Base-by-base conservation (phyloP, 2,329 filamentous ascomycete species). In the Corynespora cassiicola region DNA sequence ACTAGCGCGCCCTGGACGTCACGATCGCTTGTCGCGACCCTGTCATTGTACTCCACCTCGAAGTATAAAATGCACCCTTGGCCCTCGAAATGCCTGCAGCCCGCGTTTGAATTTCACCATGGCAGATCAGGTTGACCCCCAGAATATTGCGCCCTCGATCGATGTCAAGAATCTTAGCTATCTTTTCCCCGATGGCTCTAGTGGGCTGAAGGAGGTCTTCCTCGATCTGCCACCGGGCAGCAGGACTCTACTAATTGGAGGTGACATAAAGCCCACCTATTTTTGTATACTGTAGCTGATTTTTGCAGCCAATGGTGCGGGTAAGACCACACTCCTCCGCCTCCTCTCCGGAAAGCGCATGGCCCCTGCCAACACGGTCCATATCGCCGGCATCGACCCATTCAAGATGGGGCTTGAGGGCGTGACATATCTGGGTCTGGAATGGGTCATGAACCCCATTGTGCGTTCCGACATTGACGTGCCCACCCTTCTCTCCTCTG, bases 401-500 rank as follows among this genome's bases (percentile, higher is more conserved):
- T 99, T 99, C 81, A 87, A 89, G 68, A 81, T 90, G 22, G 84
- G 86, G 8, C 82, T 96, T 18, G 88, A 96, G 71, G 94, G 94
- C 47, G 92, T 99, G 20, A 97, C 92, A 15, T 99, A 99, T 70
- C 86, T 99, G 6, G 94, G 94, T 1, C 82, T 96, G 1, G 94
- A 99, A 76, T 99, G 94, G 94, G 94, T 97, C 3, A 81, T 99
- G 7, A 97, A 97, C 75, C 89, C 88, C 31, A 95, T 97, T 58
- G 94, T 97, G 31, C 87, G 92, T 34, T 95, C 87, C 19, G 94
- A 99, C 70, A 96, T 99, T 54, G 90, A 89, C 42, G 92, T 99
- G 3, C 81, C 80, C 3, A 91, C 95, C 52, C 82, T 99, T 5
- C 82, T 99, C 17, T 75, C 83, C 31, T 90, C 85, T 2, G 88